Conservation (phyloP, 495 filamentous ascomycete species). For the Hypoxylon intermedium region DNA sequence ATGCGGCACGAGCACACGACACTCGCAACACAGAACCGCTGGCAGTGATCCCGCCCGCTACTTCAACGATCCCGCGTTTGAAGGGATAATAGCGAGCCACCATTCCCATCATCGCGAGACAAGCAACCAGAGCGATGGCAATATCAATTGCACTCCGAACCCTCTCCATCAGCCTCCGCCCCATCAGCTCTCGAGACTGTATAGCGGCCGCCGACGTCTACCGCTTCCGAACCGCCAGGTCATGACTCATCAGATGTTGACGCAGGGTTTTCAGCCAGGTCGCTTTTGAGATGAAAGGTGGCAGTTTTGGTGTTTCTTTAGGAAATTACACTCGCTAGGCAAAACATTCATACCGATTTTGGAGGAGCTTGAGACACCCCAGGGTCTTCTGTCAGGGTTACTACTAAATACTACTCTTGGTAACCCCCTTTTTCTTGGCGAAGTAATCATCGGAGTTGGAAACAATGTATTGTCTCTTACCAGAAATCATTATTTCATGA, state of each 20-base stretch:
- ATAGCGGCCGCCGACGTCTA: conserved; percentile 39
- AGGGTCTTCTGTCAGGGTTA: conserved; percentile 11
- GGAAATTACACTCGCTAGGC: neutral
- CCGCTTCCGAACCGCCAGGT: conserved; percentile 43
- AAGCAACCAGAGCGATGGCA: neutral
- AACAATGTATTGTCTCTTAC: conserved; percentile 7
- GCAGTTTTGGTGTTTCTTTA: neutral
- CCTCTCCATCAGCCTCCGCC: conserved; percentile 19
- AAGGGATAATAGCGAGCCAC: conserved; percentile 2
- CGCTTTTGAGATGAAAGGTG: neutral
- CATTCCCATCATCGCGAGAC: neutral
- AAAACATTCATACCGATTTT: conserved; percentile 17
- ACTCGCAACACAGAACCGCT: conserved; percentile 25
- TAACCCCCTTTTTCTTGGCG: neutral
- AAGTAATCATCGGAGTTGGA: neutral
- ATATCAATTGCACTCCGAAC: conserved; percentile 10
- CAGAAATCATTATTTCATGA: neutral
- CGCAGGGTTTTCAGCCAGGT: conserved; percentile 40
- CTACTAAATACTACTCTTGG: neutral
- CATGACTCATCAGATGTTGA: conserved; percentile 44
- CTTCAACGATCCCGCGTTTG: conserved; percentile 38
- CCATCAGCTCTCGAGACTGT: conserved; percentile 27
- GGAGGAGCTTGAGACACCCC: conserved; percentile 2
- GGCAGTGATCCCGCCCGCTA: conserved; percentile 43
- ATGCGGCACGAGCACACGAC: conserved; percentile 43